Evolutionary conservation across 441 rosid species (phyloP), one percentile per base, ranked within the genome.

Genomic region (Aleurites moluccanus): DNA sequence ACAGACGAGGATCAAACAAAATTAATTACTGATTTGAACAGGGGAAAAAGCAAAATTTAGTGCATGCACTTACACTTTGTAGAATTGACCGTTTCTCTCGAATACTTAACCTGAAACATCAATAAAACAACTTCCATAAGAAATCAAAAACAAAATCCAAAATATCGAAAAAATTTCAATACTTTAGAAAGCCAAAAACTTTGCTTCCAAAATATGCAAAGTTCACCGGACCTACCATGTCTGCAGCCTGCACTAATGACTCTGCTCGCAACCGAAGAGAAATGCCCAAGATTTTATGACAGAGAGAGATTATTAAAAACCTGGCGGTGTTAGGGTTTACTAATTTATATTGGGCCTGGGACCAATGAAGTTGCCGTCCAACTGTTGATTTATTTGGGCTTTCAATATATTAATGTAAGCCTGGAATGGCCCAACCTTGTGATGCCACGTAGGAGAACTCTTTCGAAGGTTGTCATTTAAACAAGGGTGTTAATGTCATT

Each of bases 61-160:
- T 20, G 1, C 38, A 38, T 3, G 2, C 6, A 66, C 82, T 80
- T 83, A 88, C 94, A 89, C 85, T 91, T 91, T 80, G 96, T 91
- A 4, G 83, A 80, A 42, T 91, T 91, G 74, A 83, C 92, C n/a
- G n/a, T n/a, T n/a, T n/a, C n/a, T n/a, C n/a, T n/a, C n/a, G n/a
- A n/a, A n/a, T n/a, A n/a, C n/a, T n/a, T n/a, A n/a, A n/a, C n/a
- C 93, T 91, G 85, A 78, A 44, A 82, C 63, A 47, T 20, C 53
- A 77, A 62, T 28, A 30, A 52, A 76, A 61, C 53, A 64, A n/a
- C 75, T 57, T 15, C 25, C 47, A 57, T 65, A 23, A 72, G 15
- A 64, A 61, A 13, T 11, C 14, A 28, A 65, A 75, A 69, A 47
- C 11, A 38, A 35, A 45, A 73, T 42, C 27, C 3, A 25, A 25